These are phyloP conservation scores for Priceomyces fermenticarens DNA, from an alignment of 805 yeast genomes.

Conservation along the genomic window DNA sequence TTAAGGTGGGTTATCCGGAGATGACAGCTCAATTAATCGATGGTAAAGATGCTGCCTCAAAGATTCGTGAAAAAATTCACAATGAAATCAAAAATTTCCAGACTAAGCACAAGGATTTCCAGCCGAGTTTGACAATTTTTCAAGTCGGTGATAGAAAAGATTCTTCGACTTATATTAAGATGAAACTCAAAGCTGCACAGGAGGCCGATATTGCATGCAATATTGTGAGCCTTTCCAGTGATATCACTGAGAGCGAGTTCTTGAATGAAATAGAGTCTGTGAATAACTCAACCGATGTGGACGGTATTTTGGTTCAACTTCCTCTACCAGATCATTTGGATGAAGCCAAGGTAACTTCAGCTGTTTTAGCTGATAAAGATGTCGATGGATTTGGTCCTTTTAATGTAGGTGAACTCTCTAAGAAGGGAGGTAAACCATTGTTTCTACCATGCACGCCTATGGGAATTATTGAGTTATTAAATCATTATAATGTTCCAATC, in stretches of 20 bases:
- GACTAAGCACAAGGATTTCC: conserved; percentile 48
- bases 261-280: conserved; percentile 51
- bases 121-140: conserved; percentile 64
- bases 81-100: conserved; percentile 41
- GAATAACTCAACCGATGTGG: conserved; percentile 58
- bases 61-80: conserved; percentile 36
- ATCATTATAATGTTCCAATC: conserved; percentile 52
- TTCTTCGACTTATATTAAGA: conserved; percentile 75
- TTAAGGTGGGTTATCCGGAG: not conserved
- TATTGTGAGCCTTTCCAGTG: conserved; percentile 56
- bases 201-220: conserved; percentile 66
- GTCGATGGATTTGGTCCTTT: conserved; percentile 81
- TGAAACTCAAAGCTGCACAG: conserved; percentile 75
- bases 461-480: conserved; percentile 67
- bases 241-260: conserved; percentile 54
- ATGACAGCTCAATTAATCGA: conserved; percentile 39
- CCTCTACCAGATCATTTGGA: conserved; percentile 73
- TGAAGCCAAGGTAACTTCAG: conserved; percentile 63
- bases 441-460: conserved; percentile 84
- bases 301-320: conserved; percentile 73
- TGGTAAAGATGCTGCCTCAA: conserved; percentile 43
- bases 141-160: conserved; percentile 80
- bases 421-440: conserved; percentile 66
- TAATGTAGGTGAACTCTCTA: conserved; percentile 75
- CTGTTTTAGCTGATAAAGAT: conserved; percentile 66